Conservation (phyloP, 495 filamentous ascomycete genomes). For the Penicillium pulvis region DNA sequence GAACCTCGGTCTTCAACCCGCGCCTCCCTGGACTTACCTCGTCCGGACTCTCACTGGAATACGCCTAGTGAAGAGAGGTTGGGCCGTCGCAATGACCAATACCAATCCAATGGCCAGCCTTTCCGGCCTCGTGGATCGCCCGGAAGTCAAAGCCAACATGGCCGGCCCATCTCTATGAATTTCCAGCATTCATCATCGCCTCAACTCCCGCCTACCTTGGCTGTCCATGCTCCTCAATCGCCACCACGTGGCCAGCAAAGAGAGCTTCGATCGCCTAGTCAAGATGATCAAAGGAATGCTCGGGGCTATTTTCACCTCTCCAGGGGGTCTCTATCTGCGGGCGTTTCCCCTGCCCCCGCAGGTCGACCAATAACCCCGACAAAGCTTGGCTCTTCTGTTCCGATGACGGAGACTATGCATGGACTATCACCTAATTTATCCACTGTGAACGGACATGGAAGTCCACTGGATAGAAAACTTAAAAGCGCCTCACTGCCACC, state of each 20-base stretch:
- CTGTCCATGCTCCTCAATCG: conserved; percentile 73
- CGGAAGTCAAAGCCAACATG: conserved; percentile 29
- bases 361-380: conserved; percentile 50
- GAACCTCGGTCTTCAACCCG: conserved; percentile 49
- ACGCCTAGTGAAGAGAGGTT: conserved; percentile 34
- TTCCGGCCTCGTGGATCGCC: conserved; percentile 38
- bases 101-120: conserved; percentile 25
- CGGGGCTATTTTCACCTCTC: conserved; percentile 28
- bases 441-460: conserved; percentile 25
- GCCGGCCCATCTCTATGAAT: conserved; percentile 54
- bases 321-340: conserved; percentile 32
- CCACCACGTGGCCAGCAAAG: conserved; percentile 54
- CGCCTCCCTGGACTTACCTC: conserved; percentile 56
- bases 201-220: conserved; percentile 67
- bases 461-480: conserved; percentile 33
- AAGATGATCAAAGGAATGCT: conserved; percentile 29
- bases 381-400: conserved; percentile 51
- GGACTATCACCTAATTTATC: conserved; percentile 50
- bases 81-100: conserved; percentile 20
- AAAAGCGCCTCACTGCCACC: conserved; percentile 59
- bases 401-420: conserved; percentile 52
- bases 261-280: conserved; percentile 13
- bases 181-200: conserved; percentile 57
- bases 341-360: conserved; percentile 46
- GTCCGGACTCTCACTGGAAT: conserved; percentile 44